Percentiles rank a stretch among this genome's conserved stretches.
These are phyloP conservation scores for Suillus discolor DNA, from an alignment of 768 basidiomycete species.

Conservation along the genomic window DNA sequence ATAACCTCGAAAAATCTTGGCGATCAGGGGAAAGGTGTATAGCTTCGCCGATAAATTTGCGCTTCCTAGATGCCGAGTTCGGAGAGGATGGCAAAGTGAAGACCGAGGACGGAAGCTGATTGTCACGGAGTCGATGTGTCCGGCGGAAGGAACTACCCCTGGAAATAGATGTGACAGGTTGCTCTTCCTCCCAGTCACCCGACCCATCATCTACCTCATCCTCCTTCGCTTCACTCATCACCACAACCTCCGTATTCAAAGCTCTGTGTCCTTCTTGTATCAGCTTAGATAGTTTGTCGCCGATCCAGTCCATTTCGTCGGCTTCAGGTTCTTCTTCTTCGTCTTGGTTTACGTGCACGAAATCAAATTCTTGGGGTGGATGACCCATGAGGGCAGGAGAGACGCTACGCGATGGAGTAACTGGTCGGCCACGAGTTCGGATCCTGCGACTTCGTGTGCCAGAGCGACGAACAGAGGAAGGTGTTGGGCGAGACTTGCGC, in stretches of 20 bases:
- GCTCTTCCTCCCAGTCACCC: constrained; percentile 76
- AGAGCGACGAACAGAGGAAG: constrained; percentile 36
- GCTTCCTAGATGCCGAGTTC: constrained; percentile 37
- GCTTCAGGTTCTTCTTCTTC: constrained; percentile 40
- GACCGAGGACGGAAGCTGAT: constrained; percentile 31
- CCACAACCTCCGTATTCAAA: constrained; percentile 74
- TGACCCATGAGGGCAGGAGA: constrained; percentile 33
- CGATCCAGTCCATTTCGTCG: constrained; percentile 81
- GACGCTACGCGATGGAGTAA: constrained; percentile 30
- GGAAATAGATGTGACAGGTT: constrained; percentile 22
- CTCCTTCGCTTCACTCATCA: constrained; percentile 72
- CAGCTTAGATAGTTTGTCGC: constrained; percentile 63
- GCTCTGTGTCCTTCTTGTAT: constrained; percentile 83
- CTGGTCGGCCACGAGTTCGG: constrained; percentile 26
- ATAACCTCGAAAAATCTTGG: constrained; percentile 17
- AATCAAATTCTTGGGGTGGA: constrained; percentile 46
- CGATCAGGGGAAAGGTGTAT: constrained; percentile 25
- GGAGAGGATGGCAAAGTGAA: constrained; percentile 29
- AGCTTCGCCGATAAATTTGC: constrained; percentile 30
- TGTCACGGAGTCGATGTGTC: constrained; percentile 22
- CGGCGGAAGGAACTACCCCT: constrained; percentile 30
- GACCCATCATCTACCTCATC: constrained; percentile 79
- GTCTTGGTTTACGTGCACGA: constrained; percentile 34
- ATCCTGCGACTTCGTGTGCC: constrained; percentile 39
- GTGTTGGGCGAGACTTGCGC: constrained; percentile 39